These are phyloP conservation scores for Pyrus pyrifolia DNA, from an alignment of 306 rosid species.

Conservation along the genomic window DNA sequence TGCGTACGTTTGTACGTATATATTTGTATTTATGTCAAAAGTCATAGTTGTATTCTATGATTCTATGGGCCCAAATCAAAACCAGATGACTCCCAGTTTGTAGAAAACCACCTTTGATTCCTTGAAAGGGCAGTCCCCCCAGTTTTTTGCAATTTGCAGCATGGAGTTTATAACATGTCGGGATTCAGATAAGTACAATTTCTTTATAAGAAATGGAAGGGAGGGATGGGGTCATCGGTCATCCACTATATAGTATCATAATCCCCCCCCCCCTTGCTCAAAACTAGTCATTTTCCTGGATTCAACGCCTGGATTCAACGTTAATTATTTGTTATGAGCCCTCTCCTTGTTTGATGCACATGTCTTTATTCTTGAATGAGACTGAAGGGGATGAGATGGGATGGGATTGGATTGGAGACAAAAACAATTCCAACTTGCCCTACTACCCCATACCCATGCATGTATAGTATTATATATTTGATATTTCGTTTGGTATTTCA, in stretches of 20 bases:
- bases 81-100: background rate
- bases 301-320: background rate
- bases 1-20: background rate
- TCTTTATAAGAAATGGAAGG: background rate
- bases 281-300: background rate
- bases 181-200: background rate
- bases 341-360: background rate
- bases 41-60: background rate
- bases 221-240: background rate
- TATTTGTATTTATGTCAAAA: background rate
- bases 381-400: background rate
- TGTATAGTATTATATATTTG: too few species aligned
- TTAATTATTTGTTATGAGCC: background rate
- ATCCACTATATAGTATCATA: background rate
- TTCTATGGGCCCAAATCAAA: background rate
- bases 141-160: background rate
- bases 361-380: background rate
- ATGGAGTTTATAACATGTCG: background rate
- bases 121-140: background rate
- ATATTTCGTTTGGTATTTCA: background rate
- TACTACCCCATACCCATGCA: background rate
- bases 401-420: background rate
- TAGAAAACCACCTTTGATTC: background rate
- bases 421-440: background rate
- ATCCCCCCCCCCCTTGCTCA: slow-evolving; percentile 1